Percentiles rank a stretch among this genome's conserved stretches.
Evolutionary conservation across 202 grass and related monocot genomes (phyloP).

Genomic region (Bolboschoenoplectus hybrid): DNA sequence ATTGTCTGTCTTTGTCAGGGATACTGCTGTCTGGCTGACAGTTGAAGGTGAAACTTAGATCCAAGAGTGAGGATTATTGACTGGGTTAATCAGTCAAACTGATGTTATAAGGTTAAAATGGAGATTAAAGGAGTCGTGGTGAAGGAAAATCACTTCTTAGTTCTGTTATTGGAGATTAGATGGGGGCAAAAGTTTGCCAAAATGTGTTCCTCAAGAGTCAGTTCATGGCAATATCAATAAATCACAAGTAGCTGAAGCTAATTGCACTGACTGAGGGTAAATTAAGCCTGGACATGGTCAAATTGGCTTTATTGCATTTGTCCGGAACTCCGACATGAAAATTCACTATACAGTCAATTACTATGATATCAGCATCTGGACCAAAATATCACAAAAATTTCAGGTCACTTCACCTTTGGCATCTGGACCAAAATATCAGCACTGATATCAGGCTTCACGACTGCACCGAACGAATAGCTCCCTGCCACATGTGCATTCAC

Average conservation of each 20-base stretch:
- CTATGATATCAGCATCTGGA: too few relatives aligned
- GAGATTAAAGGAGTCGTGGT: neutral
- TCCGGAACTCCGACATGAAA: neutral
- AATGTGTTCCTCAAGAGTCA: neutral
- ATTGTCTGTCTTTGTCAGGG: neutral
- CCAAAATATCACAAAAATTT: neutral
- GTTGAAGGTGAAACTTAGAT: conserved; percentile 4
- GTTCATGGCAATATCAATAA: neutral
- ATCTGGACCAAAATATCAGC: conserved; percentile 78
- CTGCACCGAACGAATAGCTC: conserved; percentile 56
- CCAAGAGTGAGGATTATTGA: neutral
- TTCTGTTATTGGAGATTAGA: neutral
- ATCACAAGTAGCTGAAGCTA: neutral
- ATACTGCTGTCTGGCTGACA: neutral
- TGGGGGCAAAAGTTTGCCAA: neutral
- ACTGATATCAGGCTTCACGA: conserved; percentile 67
- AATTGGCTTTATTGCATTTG: neutral
- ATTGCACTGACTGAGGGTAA: neutral
- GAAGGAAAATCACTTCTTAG: neutral
- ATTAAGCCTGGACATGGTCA: neutral
- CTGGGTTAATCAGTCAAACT: neutral
- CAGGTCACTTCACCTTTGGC: conserved; percentile 61
- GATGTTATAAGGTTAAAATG: neutral
- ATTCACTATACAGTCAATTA: neutral
- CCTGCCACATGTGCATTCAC: conserved; percentile 59